phyloP scores from a whole-genome alignment of 1,284 basidiomycete species.

The Leccinum pallidistipes region DNA sequence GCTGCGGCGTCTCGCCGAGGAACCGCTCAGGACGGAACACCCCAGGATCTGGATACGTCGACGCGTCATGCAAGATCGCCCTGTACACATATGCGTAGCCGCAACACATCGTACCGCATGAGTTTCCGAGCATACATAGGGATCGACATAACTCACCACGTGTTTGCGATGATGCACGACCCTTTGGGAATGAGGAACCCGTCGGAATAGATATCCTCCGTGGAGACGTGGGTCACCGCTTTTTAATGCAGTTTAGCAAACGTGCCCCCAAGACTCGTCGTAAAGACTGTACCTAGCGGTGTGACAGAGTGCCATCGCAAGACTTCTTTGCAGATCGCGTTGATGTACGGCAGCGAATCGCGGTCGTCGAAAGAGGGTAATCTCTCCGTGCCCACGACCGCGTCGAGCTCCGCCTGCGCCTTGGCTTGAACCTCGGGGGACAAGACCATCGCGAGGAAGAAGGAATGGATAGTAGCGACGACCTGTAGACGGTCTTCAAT shows the following conservation, averaged over 20 bases:
- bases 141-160: conserved; percentile 13
- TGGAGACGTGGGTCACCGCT: conserved; percentile 38
- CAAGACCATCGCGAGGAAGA: conserved; percentile 31
- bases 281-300: conserved; percentile 15
- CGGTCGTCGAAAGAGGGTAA: conserved; percentile 22
- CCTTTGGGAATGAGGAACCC: conserved; percentile 44
- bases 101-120: background rate
- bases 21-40: conserved; percentile 29
- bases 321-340: conserved; percentile 29
- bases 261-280: background rate
- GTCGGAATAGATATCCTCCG: conserved; percentile 36
- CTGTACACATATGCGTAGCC: conserved; percentile 6
- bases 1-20: conserved; percentile 18
- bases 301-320: conserved; percentile 21
- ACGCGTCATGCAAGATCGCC: conserved; percentile 17
- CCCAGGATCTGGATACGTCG: conserved; percentile 21
- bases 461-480: conserved; percentile 38
- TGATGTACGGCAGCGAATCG: conserved; percentile 24
- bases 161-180: conserved; percentile 26
- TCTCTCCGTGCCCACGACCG: conserved; percentile 20
- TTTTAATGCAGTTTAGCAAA: conserved; percentile 21
- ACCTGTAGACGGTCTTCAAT: conserved; percentile 21
- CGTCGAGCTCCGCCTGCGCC: conserved; percentile 28
- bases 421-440: conserved; percentile 25
- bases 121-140: background rate